Conservation (phyloP, 2,329 filamentous ascomycete genomes). For the Cladosporium phlei region DNA sequence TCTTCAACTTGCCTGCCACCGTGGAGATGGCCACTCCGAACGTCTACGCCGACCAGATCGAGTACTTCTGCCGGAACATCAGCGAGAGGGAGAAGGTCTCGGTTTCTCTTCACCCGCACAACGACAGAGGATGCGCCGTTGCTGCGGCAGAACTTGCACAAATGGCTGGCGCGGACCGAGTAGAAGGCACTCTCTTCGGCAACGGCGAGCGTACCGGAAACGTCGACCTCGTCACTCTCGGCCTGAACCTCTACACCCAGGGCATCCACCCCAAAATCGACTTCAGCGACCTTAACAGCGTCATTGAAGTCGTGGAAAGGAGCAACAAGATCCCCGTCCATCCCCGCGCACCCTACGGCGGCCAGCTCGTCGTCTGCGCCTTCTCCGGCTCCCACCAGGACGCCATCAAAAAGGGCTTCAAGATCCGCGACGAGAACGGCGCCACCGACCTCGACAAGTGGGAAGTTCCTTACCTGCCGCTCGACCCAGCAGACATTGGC, state of each 20-base stretch:
- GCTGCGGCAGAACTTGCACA: slow-evolving; percentile 88
- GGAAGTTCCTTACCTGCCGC: slow-evolving; percentile 85
- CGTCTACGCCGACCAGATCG: slow-evolving; percentile 91
- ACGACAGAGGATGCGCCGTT: slow-evolving; percentile 84
- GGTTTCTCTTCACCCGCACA: slow-evolving; percentile 89
- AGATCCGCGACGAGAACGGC: slow-evolving; percentile 59
- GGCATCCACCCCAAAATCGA: slow-evolving; percentile 80
- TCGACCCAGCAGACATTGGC: slow-evolving; percentile 90
- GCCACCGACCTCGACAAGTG: slow-evolving; percentile 63
- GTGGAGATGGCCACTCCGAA: slow-evolving; percentile 95
- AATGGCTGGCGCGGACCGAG: slow-evolving; percentile 92
- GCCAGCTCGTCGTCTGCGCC: slow-evolving; percentile 84
- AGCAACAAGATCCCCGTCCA: slow-evolving; percentile 95
- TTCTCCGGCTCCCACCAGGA: slow-evolving; percentile 93
- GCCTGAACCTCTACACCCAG: slow-evolving; percentile 90
- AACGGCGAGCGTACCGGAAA: slow-evolving; percentile 96
- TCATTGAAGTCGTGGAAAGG: slow-evolving; percentile 85
- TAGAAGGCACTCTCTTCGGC: slow-evolving; percentile 89
- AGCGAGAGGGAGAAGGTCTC: slow-evolving; percentile 79
- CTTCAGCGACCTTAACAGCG: slow-evolving; percentile 79
- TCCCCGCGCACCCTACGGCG: slow-evolving; percentile 82
- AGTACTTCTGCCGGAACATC: slow-evolving; percentile 88
- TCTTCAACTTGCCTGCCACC: slow-evolving; percentile 95
- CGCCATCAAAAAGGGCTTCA: slow-evolving; percentile 87
- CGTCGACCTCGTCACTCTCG: slow-evolving; percentile 88